Conservation (phyloP, 2,329 filamentous ascomycete genomes). For the Dothideomycetidae sp. region DNA sequence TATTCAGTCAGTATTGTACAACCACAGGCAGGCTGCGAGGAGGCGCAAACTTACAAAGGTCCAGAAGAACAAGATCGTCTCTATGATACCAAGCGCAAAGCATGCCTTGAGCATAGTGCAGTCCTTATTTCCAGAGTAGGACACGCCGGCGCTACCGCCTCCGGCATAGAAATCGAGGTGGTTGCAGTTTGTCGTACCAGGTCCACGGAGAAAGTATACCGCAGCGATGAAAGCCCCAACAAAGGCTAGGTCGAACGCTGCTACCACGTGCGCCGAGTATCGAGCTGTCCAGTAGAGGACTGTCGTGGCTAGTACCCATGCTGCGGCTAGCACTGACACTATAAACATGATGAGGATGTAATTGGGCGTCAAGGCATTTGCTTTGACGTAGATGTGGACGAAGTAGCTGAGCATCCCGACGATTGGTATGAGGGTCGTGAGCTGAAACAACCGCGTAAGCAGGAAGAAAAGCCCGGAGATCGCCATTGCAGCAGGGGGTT, state of each 20-base stretch:
- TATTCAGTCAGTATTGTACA: not conserved
- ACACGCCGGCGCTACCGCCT: constrained; percentile 34
- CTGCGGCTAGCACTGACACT: constrained; percentile 44
- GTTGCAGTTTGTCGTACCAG: constrained; percentile 52
- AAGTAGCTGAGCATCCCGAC: constrained; percentile 52
- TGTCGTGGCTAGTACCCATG: constrained; percentile 47
- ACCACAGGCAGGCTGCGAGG: not conserved
- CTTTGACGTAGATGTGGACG: constrained; percentile 43
- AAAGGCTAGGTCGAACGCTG: constrained; percentile 47
- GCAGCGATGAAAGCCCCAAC: constrained; percentile 49
- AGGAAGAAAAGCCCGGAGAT: constrained; percentile 45
- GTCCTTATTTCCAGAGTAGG: constrained; percentile 51
- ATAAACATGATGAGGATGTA: constrained; percentile 53
- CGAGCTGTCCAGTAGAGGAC: constrained; percentile 45
- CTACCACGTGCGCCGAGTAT: constrained; percentile 45
- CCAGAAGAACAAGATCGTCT: constrained; percentile 27
- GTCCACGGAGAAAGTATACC: constrained; percentile 44
- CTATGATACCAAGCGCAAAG: constrained; percentile 86
- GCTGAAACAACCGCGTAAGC: constrained; percentile 46
- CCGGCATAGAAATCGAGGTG: constrained; percentile 30
- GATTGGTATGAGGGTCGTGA: constrained; percentile 47
- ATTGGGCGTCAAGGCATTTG: constrained; percentile 43
- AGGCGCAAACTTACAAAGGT: constrained; percentile 11
- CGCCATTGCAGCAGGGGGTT: no score
- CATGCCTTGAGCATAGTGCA: constrained; percentile 86